Base-by-base conservation (phyloP, 805 yeast species). In the Kluyveromyces starmeri region DNA sequence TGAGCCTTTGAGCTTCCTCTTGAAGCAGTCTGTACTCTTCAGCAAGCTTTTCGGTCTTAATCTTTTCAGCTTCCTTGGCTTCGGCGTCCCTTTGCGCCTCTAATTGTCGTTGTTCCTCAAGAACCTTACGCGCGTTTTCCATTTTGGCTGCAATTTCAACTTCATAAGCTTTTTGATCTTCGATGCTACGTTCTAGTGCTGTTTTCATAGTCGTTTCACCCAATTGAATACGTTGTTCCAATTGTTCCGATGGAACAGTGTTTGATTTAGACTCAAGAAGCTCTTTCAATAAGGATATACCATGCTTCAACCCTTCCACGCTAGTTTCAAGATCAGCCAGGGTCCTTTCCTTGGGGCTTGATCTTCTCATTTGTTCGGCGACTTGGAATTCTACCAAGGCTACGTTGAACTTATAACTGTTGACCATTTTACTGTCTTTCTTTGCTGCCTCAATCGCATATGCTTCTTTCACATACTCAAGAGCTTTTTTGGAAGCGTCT, bases 341-440 rank as follows among this genome's bases (percentile, higher is more conserved):
- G 2, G 70, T 69, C 50, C 96, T 73, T 44, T 75, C 73, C 23
- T 69, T 68, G 6, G 68, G 62, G 2, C 73, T 65, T 22, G 76
- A 55, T 46, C 82, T 82, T 42, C 82, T 71, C 20, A 88, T 60
- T 41, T 75, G 75, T 44, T 86, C 96, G 1, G 96, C 96, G 37
- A 84, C 67, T 57, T 86, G 95, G 58, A 81, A 84, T 48, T 82
- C 80, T 32, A 89, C 67, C 51, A 79, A 81, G 0, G 96, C 94
- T 34, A 78, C 69, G 53, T 92, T 92, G 65, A 82, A 92, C 45
- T 69, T 70, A 43, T 78, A 64, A 7, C 76, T 62, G 6, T 70
- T 65, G 62, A 45, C 40, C 62, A 43, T 29, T 57, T 47, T 48
- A 9, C 41, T 39, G 29, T 43, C 38, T 12, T 62, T 57, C 19